Conservation (phyloP, 257 asterid species). For the Nyctanthes arbortristis region DNA sequence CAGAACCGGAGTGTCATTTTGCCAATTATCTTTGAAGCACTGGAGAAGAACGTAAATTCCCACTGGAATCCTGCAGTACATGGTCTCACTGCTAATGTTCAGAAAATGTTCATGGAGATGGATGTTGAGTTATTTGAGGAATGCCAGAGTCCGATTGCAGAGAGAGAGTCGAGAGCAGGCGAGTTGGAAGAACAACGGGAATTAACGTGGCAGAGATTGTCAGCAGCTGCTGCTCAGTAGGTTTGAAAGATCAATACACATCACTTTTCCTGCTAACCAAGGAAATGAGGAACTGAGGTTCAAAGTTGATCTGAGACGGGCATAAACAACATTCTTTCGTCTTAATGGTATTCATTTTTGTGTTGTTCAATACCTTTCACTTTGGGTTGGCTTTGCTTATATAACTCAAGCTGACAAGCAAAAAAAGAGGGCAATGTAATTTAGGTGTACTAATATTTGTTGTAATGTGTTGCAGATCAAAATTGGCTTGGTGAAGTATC, state of each 20-base stretch:
- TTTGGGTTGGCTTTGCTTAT: neutral
- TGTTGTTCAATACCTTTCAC: neutral
- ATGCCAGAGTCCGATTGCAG: conserved; percentile 37
- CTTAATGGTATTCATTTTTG: neutral
- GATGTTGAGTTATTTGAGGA: conserved; percentile 43
- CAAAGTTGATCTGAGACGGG: neutral
- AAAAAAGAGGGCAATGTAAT: conserved; percentile 9
- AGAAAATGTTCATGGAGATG: conserved; percentile 47
- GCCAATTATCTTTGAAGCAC: conserved; percentile 41
- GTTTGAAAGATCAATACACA: neutral
- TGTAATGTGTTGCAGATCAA: neutral
- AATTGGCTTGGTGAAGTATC: neutral
- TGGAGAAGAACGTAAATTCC: conserved; percentile 39
- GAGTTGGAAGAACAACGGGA: conserved; percentile 38
- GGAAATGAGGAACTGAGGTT: neutral
- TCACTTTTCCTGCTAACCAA: neutral
- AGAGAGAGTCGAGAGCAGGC: conserved; percentile 24
- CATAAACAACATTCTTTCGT: neutral
- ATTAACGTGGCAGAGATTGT: conserved; percentile 39
- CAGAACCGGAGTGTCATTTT: conserved; percentile 37
- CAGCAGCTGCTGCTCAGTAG: conserved; percentile 28
- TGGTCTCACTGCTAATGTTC: conserved; percentile 42
- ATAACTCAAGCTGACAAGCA: neutral
- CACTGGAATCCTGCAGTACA: conserved; percentile 52
- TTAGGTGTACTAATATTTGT: neutral